phyloP scores from a whole-genome alignment of 106 monocot species.

The Alisma plantagoaquatica region DNA sequence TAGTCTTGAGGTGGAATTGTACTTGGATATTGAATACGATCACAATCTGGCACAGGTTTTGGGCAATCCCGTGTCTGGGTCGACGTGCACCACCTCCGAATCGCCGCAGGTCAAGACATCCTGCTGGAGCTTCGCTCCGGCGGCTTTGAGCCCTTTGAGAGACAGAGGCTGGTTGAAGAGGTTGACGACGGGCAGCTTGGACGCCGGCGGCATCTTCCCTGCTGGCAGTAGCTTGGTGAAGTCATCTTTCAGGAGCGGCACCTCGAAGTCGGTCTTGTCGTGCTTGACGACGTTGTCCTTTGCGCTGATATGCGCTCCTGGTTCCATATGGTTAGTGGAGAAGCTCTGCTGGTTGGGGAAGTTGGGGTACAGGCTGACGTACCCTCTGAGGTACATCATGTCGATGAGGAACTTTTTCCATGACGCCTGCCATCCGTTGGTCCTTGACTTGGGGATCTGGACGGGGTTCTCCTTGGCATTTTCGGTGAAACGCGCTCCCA shows the following conservation, averaged over 20 bases:
- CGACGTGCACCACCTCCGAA: conserved; percentile 48
- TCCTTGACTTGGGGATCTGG: conserved; percentile 84
- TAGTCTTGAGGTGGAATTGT: too few species aligned
- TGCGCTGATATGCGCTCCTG: conserved; percentile 92
- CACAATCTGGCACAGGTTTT: conserved; percentile 68
- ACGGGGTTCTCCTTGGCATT: conserved; percentile 83
- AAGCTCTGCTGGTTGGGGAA: conserved; percentile 89
- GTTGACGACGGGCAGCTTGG: conserved; percentile 72
- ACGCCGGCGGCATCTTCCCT: conserved; percentile 74
- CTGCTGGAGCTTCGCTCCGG: conserved; percentile 83
- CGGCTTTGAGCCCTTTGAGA: conserved; percentile 67
- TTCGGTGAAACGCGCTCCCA: conserved; percentile 69
- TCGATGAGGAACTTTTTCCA: conserved; percentile 98
- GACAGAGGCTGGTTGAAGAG: conserved; percentile 82
- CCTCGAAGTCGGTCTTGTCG: conserved; percentile 83
- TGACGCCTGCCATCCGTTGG: conserved; percentile 93
- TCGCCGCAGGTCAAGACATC: conserved; percentile 64
- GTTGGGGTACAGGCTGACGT: conserved; percentile 90
- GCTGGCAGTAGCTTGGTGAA: conserved; percentile 56
- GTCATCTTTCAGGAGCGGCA: conserved; percentile 72
- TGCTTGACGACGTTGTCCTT: conserved; percentile 87
- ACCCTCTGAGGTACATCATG: conserved; percentile 95
- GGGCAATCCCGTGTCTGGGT: conserved; percentile 76
- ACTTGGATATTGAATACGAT: background rate
- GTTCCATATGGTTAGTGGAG: conserved; percentile 99